Base-by-base conservation (phyloP, 208 protist genomes). In the Strigomonas galati region DNA sequence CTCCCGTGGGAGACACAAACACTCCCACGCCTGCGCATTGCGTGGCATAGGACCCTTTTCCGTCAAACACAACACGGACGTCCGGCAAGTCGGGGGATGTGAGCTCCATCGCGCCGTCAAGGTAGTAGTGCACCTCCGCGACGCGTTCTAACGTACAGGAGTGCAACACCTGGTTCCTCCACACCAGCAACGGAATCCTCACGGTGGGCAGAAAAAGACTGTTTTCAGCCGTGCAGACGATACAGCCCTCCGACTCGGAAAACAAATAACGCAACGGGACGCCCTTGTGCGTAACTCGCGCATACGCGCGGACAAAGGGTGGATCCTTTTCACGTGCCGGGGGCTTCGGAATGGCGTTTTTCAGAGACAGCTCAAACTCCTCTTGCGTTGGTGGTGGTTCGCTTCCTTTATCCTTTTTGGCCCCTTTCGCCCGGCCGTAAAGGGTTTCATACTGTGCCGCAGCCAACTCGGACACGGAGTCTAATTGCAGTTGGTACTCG, bases 381-480 rank as follows among this genome's bases (percentile, higher is more conserved):
- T 76, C 80, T 49, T 91, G 74, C 2, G 89, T 83, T 1, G 77
- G 80, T 19, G 65, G 67, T 7, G 66, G n/a, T 0, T 64, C 65
- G 17, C 78, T 67, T 10, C 66, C 59, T 43, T 75, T 74, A 10
- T 79, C 78, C 10, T 69, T 65, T 49, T 69, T 75, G 0, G 65
- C 19, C 3, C 46, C 54, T 53, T 74, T 79, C n/a, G 48, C 52
- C 1, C 62, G 53, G 23, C 30, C 74, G 54, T 67, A 73, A 52
- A 72, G 72, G 28, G 81, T 78, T 17, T 89, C 85, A 65, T 81
- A 79, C 69, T 91, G 84, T 15, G 63, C 67, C 55, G 77, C 69
- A 3, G 89, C 89, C 21, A 76, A 67, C 37, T 71, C 63, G 58
- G 77, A 78, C 7, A 84, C 89, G 10, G 62, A 57, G 24, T 77